phyloP scores from a whole-genome alignment of 2,329 filamentous ascomycete species.

The Verruconis gallopava region DNA sequence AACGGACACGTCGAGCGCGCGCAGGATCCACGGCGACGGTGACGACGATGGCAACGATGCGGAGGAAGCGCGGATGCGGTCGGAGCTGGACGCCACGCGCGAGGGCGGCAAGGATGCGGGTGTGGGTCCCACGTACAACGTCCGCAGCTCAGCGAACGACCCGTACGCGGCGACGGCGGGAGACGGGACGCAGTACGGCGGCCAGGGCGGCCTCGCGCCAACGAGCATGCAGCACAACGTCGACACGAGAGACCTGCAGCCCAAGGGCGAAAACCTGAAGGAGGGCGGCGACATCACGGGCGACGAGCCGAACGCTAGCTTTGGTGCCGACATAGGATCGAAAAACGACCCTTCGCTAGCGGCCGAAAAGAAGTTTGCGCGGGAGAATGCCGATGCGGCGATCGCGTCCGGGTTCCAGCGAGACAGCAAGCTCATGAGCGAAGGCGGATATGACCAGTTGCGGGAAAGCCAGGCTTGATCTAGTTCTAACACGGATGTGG shows the following conservation, averaged over 20 bases:
- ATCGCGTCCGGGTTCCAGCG: constrained; percentile 12
- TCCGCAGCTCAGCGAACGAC: constrained; percentile 9
- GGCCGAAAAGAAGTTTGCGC: constrained; percentile 29
- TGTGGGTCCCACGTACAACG: constrained; percentile 23
- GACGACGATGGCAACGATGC: constrained; percentile 33
- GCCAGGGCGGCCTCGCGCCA: constrained; percentile 22
- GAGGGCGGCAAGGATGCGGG: constrained; percentile 25
- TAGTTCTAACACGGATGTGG: no score
- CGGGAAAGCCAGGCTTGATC: no score
- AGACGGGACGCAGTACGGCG: background rate
- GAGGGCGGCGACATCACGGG: constrained; percentile 31
- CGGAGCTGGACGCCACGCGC: constrained; percentile 27
- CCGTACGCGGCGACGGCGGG: background rate
- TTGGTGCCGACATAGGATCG: constrained; percentile 38
- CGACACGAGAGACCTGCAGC: constrained; percentile 20
- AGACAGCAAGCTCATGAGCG: background rate
- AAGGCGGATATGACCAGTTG: no score
- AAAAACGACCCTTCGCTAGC: constrained; percentile 41
- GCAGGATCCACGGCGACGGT: constrained; percentile 33
- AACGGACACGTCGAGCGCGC: constrained; percentile 41
- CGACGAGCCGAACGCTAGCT: constrained; percentile 35
- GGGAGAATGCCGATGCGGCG: constrained; percentile 22
- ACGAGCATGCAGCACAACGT: constrained; percentile 21
- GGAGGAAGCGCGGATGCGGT: constrained; percentile 26
- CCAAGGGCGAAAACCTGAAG: constrained; percentile 38